Evolutionary conservation across 371 early-diverging fungal species (phyloP).

Genomic region (Rhizopus arrhizus): DNA sequence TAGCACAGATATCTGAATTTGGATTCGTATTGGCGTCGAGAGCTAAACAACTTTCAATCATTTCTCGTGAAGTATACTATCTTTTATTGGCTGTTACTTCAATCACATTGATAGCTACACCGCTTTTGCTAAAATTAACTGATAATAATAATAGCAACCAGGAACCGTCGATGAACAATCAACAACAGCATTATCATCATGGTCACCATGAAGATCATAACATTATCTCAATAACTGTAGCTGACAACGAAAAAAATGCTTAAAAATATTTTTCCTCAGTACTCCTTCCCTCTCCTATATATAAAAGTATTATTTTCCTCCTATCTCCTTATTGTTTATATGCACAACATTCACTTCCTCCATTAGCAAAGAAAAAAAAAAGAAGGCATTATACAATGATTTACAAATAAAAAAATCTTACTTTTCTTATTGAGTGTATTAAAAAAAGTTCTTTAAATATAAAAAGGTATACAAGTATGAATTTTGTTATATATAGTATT

Average conservation of each 20-base stretch:
- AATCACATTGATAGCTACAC: constrained; percentile 56
- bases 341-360: too few relatives aligned
- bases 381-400: too few relatives aligned
- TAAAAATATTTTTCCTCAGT: background rate
- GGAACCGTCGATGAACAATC: constrained; percentile 31
- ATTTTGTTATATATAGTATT: too few relatives aligned
- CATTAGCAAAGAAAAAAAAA: too few relatives aligned
- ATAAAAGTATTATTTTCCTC: too few relatives aligned
- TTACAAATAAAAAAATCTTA: too few relatives aligned
- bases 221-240: background rate
- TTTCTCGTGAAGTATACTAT: constrained; percentile 63
- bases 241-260: constrained; percentile 3
- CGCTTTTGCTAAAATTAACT: constrained; percentile 54
- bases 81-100: constrained; percentile 58
- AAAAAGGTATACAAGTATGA: background rate
- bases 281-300: background rate
- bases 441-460: background rate
- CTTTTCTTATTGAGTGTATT: too few relatives aligned
- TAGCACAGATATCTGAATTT: constrained; percentile 67
- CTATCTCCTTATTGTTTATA: too few relatives aligned
- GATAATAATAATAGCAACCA: background rate
- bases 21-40: constrained; percentile 63
- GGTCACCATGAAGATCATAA: constrained; percentile 10
- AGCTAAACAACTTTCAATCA: constrained; percentile 57
- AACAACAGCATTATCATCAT: constrained; percentile 10